Evolutionary conservation across 768 basidiomycete genomes (phyloP).

Genomic region (Hericium erinaceus): DNA sequence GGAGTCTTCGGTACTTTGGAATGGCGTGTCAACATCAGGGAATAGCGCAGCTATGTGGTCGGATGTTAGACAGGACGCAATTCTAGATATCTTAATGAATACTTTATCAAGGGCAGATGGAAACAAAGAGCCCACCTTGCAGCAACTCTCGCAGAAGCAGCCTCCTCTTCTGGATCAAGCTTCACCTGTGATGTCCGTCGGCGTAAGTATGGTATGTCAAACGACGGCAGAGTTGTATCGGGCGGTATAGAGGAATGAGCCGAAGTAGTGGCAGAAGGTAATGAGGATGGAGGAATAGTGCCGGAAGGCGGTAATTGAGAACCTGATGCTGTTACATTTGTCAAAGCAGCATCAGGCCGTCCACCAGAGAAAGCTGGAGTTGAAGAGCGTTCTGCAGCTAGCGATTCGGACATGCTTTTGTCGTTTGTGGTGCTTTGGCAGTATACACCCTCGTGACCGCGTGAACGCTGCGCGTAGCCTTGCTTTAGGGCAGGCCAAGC

Average conservation of each 20-base stretch:
- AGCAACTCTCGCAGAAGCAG: constrained; percentile 6
- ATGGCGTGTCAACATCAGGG: constrained; percentile 66
- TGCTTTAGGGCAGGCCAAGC: constrained; percentile 16
- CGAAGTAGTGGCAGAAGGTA: too few species aligned
- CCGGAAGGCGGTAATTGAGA: neutral
- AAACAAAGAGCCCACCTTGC: constrained; percentile 3
- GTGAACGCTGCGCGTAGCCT: constrained; percentile 15
- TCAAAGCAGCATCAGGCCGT: too few species aligned
- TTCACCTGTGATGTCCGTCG: neutral
- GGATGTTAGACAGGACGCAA: constrained; percentile 43
- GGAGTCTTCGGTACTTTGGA: constrained; percentile 50
- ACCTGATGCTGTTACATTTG: neutral
- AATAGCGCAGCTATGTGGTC: constrained; percentile 55
- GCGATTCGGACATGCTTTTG: constrained; percentile 1
- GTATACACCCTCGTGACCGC: constrained; percentile 18
- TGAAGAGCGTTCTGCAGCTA: too few species aligned
- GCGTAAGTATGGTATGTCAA: neutral
- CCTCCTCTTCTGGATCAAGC: constrained; percentile 7
- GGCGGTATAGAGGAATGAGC: too few species aligned
- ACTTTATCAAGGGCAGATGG: neutral
- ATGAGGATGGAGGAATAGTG: too few species aligned
- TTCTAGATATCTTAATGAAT: constrained; percentile 25
- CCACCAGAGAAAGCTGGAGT: too few species aligned
- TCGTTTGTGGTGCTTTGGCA: constrained; percentile 21
- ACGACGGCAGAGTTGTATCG: too few species aligned